Conservation (phyloP, 108 stramenopile species). For the Parietichytrium sp. region DNA sequence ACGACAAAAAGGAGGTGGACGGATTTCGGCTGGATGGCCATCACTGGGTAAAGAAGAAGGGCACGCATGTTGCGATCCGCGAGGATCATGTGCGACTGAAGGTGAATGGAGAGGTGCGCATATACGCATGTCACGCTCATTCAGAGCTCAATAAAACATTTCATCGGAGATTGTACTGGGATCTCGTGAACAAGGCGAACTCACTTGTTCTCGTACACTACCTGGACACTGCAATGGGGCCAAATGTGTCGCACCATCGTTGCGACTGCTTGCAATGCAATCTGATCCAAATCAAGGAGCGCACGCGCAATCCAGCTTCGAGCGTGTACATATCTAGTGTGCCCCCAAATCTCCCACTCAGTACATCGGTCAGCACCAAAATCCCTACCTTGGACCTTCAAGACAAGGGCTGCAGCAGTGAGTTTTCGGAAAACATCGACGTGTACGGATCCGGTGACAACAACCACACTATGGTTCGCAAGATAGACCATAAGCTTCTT, state of each 20-base stretch:
- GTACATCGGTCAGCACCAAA: no score
- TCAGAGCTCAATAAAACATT: neutral
- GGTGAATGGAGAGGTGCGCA: neutral
- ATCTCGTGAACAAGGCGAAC: neutral
- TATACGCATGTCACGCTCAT: conserved; percentile 23
- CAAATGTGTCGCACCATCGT: neutral
- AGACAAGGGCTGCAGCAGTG: no score
- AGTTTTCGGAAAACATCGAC: no score
- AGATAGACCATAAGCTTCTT: neutral
- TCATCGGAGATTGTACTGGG: conserved; percentile 16
- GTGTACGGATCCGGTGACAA: no score
- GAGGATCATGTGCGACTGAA: conserved; percentile 36
- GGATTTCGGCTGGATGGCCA: conserved; percentile 17
- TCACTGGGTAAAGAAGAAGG: conserved; percentile 23
- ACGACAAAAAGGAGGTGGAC: neutral
- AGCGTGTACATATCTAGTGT: no score
- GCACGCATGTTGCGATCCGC: conserved; percentile 6
- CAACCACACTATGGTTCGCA: no score
- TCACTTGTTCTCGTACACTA: conserved; percentile 32
- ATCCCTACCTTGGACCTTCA: no score
- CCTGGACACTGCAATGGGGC: neutral
- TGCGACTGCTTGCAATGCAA: no score
- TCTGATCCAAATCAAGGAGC: no score
- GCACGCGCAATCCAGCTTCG: no score
- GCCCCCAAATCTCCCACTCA: no score